Evolutionary conservation across 106 monocot species (phyloP).

Genomic region (Acorus gramineus): DNA sequence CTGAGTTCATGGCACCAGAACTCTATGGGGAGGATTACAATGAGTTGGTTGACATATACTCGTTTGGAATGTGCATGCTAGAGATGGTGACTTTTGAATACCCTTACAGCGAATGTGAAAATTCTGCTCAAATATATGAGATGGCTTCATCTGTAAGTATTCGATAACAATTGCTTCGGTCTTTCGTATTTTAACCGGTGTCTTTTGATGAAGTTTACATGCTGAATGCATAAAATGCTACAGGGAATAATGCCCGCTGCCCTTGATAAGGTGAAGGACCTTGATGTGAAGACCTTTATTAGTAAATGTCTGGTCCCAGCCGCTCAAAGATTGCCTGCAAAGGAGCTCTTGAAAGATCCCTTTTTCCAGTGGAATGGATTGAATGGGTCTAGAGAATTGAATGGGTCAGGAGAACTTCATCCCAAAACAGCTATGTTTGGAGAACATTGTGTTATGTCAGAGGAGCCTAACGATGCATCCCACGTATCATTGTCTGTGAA

Average conservation of each 20-base stretch:
- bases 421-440: background rate
- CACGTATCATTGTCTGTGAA: background rate
- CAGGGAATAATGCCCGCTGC: constrained; percentile 68
- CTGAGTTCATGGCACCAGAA: constrained; percentile 84
- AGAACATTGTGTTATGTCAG: constrained; percentile 1
- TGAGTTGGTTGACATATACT: constrained; percentile 72
- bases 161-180: no score
- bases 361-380: constrained; percentile 32
- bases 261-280: constrained; percentile 48
- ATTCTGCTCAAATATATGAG: constrained; percentile 52
- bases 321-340: constrained; percentile 32
- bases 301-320: constrained; percentile 57
- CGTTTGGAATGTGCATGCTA: constrained; percentile 79
- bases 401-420: background rate
- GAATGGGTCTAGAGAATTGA: constrained; percentile 1
- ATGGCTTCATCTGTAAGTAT: constrained; percentile 51
- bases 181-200: no score
- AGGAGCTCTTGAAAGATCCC: constrained; percentile 41
- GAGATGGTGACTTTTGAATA: constrained; percentile 71
- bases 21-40: constrained; percentile 62
- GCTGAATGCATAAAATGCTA: background rate
- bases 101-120: constrained; percentile 62
- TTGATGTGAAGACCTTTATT: constrained; percentile 47
- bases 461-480: constrained; percentile 1
- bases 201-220: no score